phyloP scores from a whole-genome alignment of 2,329 filamentous ascomycete species.

The Epichloe hybrida region DNA sequence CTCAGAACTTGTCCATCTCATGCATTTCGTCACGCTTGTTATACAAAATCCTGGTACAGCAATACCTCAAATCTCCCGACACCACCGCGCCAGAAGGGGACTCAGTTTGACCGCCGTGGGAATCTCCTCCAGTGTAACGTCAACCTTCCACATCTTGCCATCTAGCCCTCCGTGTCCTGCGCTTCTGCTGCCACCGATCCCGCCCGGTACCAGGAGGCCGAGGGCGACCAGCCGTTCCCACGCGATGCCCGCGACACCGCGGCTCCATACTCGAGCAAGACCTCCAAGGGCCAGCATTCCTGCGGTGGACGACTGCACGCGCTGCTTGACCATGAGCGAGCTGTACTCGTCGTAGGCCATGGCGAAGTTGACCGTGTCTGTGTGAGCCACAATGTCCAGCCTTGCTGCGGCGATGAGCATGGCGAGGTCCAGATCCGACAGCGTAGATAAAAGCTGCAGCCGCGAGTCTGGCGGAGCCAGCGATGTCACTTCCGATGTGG shows the following conservation, averaged over 20 bases:
- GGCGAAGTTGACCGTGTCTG: conserved; percentile 68
- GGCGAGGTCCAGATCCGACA: conserved; percentile 69
- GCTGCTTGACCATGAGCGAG: conserved; percentile 57
- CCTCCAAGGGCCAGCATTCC: conserved; percentile 54
- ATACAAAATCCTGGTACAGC: background rate
- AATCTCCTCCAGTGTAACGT: conserved; percentile 69
- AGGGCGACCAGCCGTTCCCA: conserved; percentile 64
- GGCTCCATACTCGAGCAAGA: conserved; percentile 57
- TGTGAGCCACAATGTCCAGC: conserved; percentile 66
- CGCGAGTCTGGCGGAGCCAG: conserved; percentile 57
- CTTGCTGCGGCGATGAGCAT: conserved; percentile 73
- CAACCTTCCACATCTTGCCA: conserved; percentile 59
- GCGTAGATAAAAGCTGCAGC: conserved; percentile 51
- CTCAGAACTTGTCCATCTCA: background rate
- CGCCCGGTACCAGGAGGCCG: conserved; percentile 54
- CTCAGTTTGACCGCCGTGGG: conserved; percentile 45
- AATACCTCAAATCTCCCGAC: conserved; percentile 47
- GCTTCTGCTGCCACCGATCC: conserved; percentile 37
- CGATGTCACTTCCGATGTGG: conserved; percentile 23
- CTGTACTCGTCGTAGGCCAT: conserved; percentile 82
- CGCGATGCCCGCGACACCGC: conserved; percentile 55
- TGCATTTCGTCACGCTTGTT: no score
- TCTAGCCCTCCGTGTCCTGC: conserved; percentile 41
- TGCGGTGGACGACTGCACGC: conserved; percentile 55
- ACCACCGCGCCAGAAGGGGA: conserved; percentile 57